Conservation (phyloP, 768 basidiomycete genomes). For the Panaeolus cyanescens region DNA sequence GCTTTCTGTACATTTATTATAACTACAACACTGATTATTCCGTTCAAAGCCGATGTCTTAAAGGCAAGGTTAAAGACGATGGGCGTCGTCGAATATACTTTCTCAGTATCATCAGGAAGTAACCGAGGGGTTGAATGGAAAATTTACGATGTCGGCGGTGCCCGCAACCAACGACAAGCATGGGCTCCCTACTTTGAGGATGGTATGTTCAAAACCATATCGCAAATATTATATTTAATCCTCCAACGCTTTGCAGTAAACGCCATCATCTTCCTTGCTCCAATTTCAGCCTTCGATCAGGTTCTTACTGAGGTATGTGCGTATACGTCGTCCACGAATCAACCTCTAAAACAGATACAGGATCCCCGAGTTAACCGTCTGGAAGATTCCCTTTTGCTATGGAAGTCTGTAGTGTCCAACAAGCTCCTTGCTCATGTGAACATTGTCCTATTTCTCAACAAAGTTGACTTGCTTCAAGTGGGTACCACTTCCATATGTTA, state of each 20-base stretch:
- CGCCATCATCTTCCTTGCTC: conserved; percentile 87
- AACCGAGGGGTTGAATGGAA: conserved; percentile 71
- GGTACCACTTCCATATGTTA: conserved; percentile 4
- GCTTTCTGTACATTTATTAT: conserved; percentile 20
- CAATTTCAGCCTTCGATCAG: conserved; percentile 88
- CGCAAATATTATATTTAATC: neutral
- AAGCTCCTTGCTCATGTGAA: conserved; percentile 73
- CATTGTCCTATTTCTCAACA: conserved; percentile 82
- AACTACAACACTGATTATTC: neutral
- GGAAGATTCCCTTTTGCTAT: conserved; percentile 77
- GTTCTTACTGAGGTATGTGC: conserved; percentile 68
- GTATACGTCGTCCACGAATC: conserved; percentile 6
- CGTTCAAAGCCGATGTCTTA: conserved; percentile 64
- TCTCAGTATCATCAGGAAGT: conserved; percentile 60
- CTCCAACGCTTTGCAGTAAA: conserved; percentile 52
- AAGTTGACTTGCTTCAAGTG: conserved; percentile 76
- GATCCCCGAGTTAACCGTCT: conserved; percentile 74
- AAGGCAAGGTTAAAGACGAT: conserved; percentile 83
- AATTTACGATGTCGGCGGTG: conserved; percentile 85
- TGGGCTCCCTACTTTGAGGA: conserved; percentile 92
- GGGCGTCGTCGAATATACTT: conserved; percentile 79
- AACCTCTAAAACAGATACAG: conserved; percentile 37
- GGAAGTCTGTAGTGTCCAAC: conserved; percentile 74
- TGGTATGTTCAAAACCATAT: conserved; percentile 44
- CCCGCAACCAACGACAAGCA: conserved; percentile 78